Conservation (phyloP, 2,329 filamentous ascomycete species). For the Fusarium heterosporum region DNA sequence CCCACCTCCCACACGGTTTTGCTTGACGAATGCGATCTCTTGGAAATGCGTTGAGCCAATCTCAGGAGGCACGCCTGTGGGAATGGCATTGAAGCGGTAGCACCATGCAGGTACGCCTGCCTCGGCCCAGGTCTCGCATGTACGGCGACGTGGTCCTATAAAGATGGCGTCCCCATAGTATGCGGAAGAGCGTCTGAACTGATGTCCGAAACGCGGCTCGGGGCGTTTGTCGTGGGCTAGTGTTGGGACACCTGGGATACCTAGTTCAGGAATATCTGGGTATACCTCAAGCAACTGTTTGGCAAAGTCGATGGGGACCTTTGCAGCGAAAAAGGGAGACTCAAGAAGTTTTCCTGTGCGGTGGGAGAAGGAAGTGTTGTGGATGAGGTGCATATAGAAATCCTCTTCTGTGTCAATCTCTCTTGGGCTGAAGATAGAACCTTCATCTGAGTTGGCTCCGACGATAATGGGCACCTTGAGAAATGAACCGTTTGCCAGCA, state of each 20-base stretch:
- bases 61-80: neutral
- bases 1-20: neutral
- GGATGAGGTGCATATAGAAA: neutral
- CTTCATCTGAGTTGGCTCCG: neutral
- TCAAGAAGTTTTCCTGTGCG: neutral
- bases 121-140: neutral
- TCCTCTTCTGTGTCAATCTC: neutral
- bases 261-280: neutral
- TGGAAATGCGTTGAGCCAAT: neutral
- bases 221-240: neutral
- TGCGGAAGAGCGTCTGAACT: neutral
- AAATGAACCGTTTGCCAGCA: neutral
- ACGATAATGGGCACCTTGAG: neutral
- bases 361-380: neutral
- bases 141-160: neutral
- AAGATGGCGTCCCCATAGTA: neutral
- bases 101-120: neutral
- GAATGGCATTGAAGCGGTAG: neutral
- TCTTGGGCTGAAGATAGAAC: neutral
- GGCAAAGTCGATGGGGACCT: neutral
- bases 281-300: neutral
- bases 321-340: neutral
- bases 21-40: neutral
- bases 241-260: neutral
- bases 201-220: neutral